Evolutionary conservation across 2,329 filamentous ascomycete genomes (phyloP), one percentile per base, ranked within the genome.

Genomic region (Trichoderma pleuroti): DNA sequence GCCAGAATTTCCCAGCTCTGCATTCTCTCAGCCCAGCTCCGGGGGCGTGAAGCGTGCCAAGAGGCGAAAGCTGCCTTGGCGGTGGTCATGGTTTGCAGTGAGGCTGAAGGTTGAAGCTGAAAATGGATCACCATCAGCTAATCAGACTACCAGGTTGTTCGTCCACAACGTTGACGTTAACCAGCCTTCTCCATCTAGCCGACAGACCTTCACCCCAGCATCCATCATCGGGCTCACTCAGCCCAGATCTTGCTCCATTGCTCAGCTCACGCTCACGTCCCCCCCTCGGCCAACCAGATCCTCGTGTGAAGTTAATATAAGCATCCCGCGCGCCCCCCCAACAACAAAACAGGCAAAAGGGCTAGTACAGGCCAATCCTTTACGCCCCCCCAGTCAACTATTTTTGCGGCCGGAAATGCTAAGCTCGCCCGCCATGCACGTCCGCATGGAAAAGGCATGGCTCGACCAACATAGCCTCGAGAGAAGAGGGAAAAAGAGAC

Each of bases 281-380:
- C n/a, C 11, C 11, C 21, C 46, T 21, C 46, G 46, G n/a, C 46
- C 46, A 49, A 65, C 52, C 52, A 21, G 30, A 36, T 21, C 8
- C 16, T 34, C 42, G 49, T 24, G 62, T 65, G 62, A 65, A 65
- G 62, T 36, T 54, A 65, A 65, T 54, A 26, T 65, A 65, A 65
- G 62, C 62, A 54, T 65, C 30, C 21, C 62, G 14, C n/a, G 42
- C 46, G 46, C 21, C 46, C 46, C 46, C n/a, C n/a, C 24, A 56
- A 56, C 18, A 56, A 30, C 24, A 56, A 56, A 56, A 30, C 24
- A 56, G 42, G 42, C 42, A 56, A 54, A 54, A 54, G 24, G 24
- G 42, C 46, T 52, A 52, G 10, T n/a, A 46, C 42, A 49, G 42
- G n/a, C 12, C 10, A 52, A 52, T 52, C 46, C 56, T 21, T 42